Evolutionary conservation across 192 early-diverging fungal species (phyloP).

Genomic region (Entomortierella parvispora): DNA sequence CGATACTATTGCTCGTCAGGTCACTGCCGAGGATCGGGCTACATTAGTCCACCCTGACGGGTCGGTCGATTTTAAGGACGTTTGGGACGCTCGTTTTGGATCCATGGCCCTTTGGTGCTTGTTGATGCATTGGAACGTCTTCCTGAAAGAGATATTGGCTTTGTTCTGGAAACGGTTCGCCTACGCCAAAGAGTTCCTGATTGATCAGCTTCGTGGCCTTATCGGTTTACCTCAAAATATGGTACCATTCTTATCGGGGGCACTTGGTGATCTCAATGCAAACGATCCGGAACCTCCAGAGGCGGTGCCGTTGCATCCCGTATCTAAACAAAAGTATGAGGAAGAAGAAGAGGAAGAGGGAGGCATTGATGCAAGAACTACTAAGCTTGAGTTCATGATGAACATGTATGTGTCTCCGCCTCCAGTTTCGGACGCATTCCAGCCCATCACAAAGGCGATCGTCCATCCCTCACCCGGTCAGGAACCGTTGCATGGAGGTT

Average conservation of each 20-base stretch:
- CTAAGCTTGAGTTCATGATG: too few relatives aligned
- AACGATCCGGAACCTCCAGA: background rate
- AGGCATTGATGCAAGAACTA: too few relatives aligned
- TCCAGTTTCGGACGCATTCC: too few relatives aligned
- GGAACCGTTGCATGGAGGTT: too few relatives aligned
- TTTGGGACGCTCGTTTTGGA: conserved; percentile 5
- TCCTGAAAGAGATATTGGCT: background rate
- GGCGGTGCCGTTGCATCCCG: too few relatives aligned
- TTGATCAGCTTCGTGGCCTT: conserved; percentile 8
- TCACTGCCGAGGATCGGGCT: background rate
- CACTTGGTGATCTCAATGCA: background rate
- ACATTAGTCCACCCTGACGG: conserved; percentile 6
- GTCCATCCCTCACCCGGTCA: too few relatives aligned
- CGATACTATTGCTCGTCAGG: background rate
- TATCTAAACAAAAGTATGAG: background rate
- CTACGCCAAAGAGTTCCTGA: conserved; percentile 10
- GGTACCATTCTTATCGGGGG: background rate
- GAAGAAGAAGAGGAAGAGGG: too few relatives aligned
- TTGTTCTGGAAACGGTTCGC: conserved; percentile 8
- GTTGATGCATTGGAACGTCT: background rate
- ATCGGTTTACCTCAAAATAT: conserved; percentile 5
- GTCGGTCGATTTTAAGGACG: conserved; percentile 6
- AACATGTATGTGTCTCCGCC: too few relatives aligned
- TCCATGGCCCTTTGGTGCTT: conserved; percentile 5
- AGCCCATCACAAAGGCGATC: too few relatives aligned